Base-by-base conservation (phyloP, 768 basidiomycete species). In the Kwoniella dendrophila region DNA sequence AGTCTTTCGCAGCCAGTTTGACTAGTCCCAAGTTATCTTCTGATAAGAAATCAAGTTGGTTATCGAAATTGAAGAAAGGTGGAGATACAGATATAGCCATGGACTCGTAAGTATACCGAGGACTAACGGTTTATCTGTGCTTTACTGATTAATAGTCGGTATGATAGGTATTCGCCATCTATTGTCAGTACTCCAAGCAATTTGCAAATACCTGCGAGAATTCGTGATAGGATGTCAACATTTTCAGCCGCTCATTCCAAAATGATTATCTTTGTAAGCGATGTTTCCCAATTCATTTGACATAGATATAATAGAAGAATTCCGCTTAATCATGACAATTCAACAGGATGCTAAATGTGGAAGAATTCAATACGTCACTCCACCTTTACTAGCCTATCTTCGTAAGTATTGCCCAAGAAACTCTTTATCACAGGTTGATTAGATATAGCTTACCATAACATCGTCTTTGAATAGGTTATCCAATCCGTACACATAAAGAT, bases 161-260 rank as follows among this genome's bases (percentile, higher is more conserved):
- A 49, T 30, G 18, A 22, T 27, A 48, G 45, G 22, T 26, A 29
- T 10, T 26, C 45, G 10, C 11, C 27, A 3, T 29, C 45, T 22
- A 8, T 14, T 50, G 24, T 30, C 26, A 29, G 16, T 5, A 18
- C 24, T 18, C 26, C 24, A 6, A 6, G 12, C 8, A 41, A 53
- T 33, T 40, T 22, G 3, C 44, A 50, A 20, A 51, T 49, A 40
- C 62, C 57, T 14, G 29, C 38, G 2, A 22, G 33, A 30, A 40
- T 68, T 2, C 50, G 58, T 24, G 67, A 68, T 20, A 52, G 59
- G 20, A 68, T 68, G 43, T 49, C 57, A 2, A 47, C 33, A 4
- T 61, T 68, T 27, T 50, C 67, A 30, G 59, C 67, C 6, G 67
- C 63, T 12, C 63, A 68, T 55, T 60, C 67, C 8, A 62, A 62